Base-by-base conservation (phyloP, 2,329 filamentous ascomycete species). In the Fusarium robinianum region DNA sequence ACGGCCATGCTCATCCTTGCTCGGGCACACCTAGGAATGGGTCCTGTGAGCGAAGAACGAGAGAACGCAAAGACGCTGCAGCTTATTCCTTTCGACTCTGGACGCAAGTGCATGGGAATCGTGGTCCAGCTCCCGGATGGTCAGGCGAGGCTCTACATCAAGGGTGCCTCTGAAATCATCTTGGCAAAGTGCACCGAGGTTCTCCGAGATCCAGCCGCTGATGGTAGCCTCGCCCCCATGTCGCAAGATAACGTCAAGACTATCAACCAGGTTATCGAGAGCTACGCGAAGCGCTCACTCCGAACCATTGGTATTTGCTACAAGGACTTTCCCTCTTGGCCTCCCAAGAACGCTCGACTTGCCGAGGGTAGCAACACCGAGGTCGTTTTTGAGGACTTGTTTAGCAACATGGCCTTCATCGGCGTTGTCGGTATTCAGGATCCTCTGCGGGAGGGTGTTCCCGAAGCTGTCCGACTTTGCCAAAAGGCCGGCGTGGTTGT, bases 271-370 rank as follows among this genome's bases (percentile, higher is more conserved):
- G 74, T 90, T 33, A 95, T 95, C 57, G 81, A 84, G 51, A 79
- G 77, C 32, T 96, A 95, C 63, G 90, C 90, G 8, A 82, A 80
- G 17, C 79, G 85, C 12, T 95, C 90, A 6, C 76, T 96, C 21
- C 82, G 90, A 51, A 95, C 90, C 2, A 95, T 96, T 57, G 88
- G 85, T 29, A 79, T 95, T 52, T 76, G 90, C 39, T 95, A 90
- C 69, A 85, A 84, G 42, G 90, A 96, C 58, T 95, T 94, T 55
- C 80, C 88, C 16, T 79, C 80, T 39, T 96, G 90, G 90, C 90
- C 91, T 21, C 90, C 90, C 5, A 79, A 74, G 48, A 77, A 78
- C 33, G 79, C 77, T 11, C 80, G 72, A 34, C 74, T 72, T 5
- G 65, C 67, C n/a, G 77, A 79, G 27, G 74, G 72, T 16, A 76